Percentiles rank a stretch among this genome's conserved stretches.
Evolutionary conservation across 2,329 filamentous ascomycete genomes (phyloP).

Genomic region (Aspergillus novofumigatus): DNA sequence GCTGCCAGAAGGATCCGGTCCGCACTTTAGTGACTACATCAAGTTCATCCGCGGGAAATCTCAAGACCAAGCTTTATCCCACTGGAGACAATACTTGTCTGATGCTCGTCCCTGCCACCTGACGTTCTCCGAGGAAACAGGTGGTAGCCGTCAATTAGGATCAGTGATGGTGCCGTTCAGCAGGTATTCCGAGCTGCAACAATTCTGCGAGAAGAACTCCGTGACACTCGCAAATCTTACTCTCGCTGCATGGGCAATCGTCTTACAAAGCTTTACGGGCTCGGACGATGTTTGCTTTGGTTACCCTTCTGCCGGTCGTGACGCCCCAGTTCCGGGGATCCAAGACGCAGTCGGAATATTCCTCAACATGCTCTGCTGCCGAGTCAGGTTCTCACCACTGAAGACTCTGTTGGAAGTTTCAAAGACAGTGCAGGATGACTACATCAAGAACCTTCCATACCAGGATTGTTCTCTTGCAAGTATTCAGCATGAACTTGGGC

Average conservation of each 20-base stretch:
- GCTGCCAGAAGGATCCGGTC: slow-evolving; percentile 24
- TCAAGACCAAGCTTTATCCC: slow-evolving; percentile 22
- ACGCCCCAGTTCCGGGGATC: slow-evolving; percentile 44
- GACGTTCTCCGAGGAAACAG: slow-evolving; percentile 3
- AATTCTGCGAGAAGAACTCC: slow-evolving; percentile 28
- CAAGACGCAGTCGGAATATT: slow-evolving; percentile 47
- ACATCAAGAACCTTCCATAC: slow-evolving; percentile 45
- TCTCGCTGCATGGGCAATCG: slow-evolving; percentile 38
- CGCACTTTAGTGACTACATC: slow-evolving; percentile 37
- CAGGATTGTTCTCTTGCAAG: slow-evolving; percentile 49
- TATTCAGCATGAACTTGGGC: slow-evolving; percentile 41
- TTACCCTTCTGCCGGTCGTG: slow-evolving; percentile 39
- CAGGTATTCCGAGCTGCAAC: slow-evolving; percentile 27
- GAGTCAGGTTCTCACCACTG: slow-evolving; percentile 36
- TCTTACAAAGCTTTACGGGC: slow-evolving; percentile 28
- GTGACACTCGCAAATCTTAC: slow-evolving; percentile 36
- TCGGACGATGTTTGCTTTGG: slow-evolving; percentile 41
- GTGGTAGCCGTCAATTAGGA: slow-evolving; percentile 18
- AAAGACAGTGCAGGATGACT: slow-evolving; percentile 44
- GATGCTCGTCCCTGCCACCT: slow-evolving; percentile 20
- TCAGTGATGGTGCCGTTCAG: slow-evolving; percentile 27
- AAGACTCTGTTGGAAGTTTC: slow-evolving; percentile 38
- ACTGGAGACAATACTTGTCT: slow-evolving; percentile 35
- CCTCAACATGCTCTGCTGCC: slow-evolving; percentile 54
- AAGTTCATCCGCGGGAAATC: slow-evolving; percentile 27